A percentile compares a stretch with the other conserved stretches of the same genome.
Evolutionary conservation across 164 flowering plant species (phyloP).

Genomic region (Amborella trichopoda): DNA sequence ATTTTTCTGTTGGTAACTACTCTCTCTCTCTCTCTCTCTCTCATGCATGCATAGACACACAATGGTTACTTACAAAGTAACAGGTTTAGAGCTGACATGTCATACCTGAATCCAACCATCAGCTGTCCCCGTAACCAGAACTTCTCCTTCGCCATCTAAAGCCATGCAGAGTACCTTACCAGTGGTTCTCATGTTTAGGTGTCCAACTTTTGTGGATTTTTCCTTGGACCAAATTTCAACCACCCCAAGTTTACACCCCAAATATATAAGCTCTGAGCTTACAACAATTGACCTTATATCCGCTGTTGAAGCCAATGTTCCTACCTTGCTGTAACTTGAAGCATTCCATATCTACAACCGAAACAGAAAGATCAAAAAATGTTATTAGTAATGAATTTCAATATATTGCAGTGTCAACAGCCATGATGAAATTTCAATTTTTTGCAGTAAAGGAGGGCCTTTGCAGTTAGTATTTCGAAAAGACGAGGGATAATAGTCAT

Average conservation of each 20-base stretch:
- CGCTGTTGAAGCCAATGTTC: conserved; percentile 31
- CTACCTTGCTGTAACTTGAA: conserved; percentile 30
- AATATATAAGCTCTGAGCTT: conserved; percentile 61
- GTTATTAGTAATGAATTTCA: too few species aligned
- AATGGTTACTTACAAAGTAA: too few species aligned
- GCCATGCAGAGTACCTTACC: conserved; percentile 49
- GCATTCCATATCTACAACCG: conserved; percentile 46
- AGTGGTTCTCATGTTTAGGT: conserved; percentile 32
- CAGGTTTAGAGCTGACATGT: too few species aligned
- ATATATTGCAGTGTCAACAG: too few species aligned
- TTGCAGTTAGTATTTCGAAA: too few species aligned
- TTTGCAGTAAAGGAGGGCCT: too few species aligned
- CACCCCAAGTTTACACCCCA: conserved; percentile 53
- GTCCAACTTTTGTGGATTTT: conserved; percentile 37
- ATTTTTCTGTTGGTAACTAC: too few species aligned
- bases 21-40: too few species aligned
- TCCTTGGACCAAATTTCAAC: conserved; percentile 65
- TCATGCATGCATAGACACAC: too few species aligned
- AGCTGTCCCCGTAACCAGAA: conserved; percentile 57
- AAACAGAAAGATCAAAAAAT: too few species aligned
- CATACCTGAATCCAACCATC: conserved; percentile 64
- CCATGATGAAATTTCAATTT: too few species aligned
- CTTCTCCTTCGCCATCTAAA: conserved; percentile 36
- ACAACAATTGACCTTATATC: conserved; percentile 49
- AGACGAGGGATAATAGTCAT: too few species aligned